Base-by-base conservation (phyloP, 1,139 yeast genomes). In the Lodderomyces metapsilosis region DNA sequence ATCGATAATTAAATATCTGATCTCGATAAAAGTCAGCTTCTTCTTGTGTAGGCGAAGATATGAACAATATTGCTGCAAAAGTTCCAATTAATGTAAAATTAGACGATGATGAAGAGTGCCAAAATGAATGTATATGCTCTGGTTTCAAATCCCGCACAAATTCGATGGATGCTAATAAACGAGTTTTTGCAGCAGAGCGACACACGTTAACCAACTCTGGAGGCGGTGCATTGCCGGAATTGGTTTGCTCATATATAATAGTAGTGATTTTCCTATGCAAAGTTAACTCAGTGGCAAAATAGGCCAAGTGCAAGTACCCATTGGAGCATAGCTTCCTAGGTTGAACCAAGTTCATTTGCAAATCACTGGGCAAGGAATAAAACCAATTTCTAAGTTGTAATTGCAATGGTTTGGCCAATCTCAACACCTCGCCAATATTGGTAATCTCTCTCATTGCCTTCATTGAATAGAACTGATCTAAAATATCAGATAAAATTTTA, bases 251-350 rank as follows among this genome's bases (percentile, higher is more conserved):
- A 43, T 67, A 64, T 31, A 83, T 66, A 1, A 80, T 68, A 5
- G 87, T 72, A 34, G 88, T 80, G 38, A 89, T 88, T 52, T 85
- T 82, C 37, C 96, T 67, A 59, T 89, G 96, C 33, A 89, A 66
- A 0, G 94, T 84, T 34, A 88, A 78, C 56, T 89, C 96, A 0
- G 95, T 82, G 0, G 95, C 92, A 66, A 88, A 86, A 61, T 89
- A 88, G 1, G 95, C 87, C 41, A 89, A 62, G 45, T 88, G 95
- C 38, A 88, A 66, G 48, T 86, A 82, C 0, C 95, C 95, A 60
- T 84, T 85, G 6, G 78, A 71, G 44, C 82, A 80, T 32, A 80
- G 64, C 53, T 79, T 82, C 39, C 87, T 67, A 4, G 84, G 80
- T 48, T 75, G 80, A 8, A 77, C 74, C 1, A 80, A 67, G 41